Evolutionary conservation across 2,329 filamentous ascomycete genomes (phyloP), one percentile per base, ranked within the genome.

Genomic region (Ophiognomonia clavigignenti-juglandacearum): DNA sequence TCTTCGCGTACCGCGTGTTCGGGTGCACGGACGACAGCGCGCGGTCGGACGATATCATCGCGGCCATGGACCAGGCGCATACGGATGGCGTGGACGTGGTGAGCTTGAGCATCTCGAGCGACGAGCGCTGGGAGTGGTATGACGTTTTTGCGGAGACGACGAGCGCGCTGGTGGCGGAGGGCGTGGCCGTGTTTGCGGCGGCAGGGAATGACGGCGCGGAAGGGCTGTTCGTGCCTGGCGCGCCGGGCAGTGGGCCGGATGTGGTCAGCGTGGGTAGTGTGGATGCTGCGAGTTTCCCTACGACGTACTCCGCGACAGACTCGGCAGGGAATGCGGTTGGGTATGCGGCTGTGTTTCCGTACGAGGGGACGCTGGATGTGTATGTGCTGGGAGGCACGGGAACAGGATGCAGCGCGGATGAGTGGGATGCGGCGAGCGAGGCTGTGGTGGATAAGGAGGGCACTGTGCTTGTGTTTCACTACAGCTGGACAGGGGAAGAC

Each of bases 71-170:
- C 1, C 50, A 51, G 26, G 59, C 59, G 0, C 49, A 55, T 2
- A 49, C 50, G 8, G 61, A 62, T 20, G 57, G 57, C 19, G 58
- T 58, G 4, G 58, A 62, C 22, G 51, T 62, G 9, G 53, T 62
- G 32, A 60, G 55, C 40, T 58, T 62, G 49, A 61, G 59, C 1
- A 45, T 61, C 20, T 55, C 40, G 46, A 51, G 22, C 32, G 44
- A 26, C 50, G 51, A 31, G 45, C 43, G 3, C 46, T 54, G 53
- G 39, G 48, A 43, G 34, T 52, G 11, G 39, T 42, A 52, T 16
- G 53, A 52, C 14, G 46, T 53, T 22, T 43, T 43, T 18, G 19
- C 18, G 48, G 31, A n/a, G 7, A 31, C 38, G 9, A 40, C 52
- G 6, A 41, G 40, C 4, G 35, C 40, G 2, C 47, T 57, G 3